Evolutionary conservation across 371 early-diverging fungal species (phyloP), one percentile per base, ranked within the genome.

Genomic region (Apophysomyces trapeziformis): DNA sequence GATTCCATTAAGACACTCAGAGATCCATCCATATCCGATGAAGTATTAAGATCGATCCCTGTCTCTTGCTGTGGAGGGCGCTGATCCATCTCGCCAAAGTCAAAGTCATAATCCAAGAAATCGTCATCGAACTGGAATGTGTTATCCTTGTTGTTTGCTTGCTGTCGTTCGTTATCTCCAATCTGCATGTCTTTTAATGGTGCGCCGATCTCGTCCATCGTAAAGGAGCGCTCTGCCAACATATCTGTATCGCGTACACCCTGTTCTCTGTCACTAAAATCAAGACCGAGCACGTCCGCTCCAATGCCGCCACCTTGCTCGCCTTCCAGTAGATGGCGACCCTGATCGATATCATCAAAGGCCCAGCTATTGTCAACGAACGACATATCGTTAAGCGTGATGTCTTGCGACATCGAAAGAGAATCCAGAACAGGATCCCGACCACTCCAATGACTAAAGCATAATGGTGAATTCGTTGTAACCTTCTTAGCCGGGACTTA

Each of bases 391-490:
- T 68, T 61, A 12, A 76, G 47, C 7, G 73, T 61, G 54, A 73
- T 69, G 38, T 64, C 65, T 41, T 67, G 69, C 86, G 62, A 87
- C 87, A 65, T 90, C 89, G 59, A 86, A 87, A 46, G 85, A 78
- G 36, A 74, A 75, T 85, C 80, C 1, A 80, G 57, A 12, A 77
- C 64, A 38, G 76, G 68, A 35, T 80, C 80, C 9, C 54, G 56
- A 7, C 44, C 45, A 60, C 18, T 67, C 68, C 39, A 62, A 18
- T 37, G 43, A 36, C 60, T 64, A 58, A 21, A 12, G 38, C 41
- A 65, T 5, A 5, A 46, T 4, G 4, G 26, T 16, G 13, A 35
- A 44, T 44, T 36, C 9, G 6, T 4, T 16, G 5, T 11, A 4
- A 21, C 18, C 13, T 21, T 26, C 54, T 13, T 63, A 57, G n/a